Evolutionary conservation across 441 rosid genomes (phyloP), one percentile per base, ranked within the genome.

Genomic region (Jatropha multifida): DNA sequence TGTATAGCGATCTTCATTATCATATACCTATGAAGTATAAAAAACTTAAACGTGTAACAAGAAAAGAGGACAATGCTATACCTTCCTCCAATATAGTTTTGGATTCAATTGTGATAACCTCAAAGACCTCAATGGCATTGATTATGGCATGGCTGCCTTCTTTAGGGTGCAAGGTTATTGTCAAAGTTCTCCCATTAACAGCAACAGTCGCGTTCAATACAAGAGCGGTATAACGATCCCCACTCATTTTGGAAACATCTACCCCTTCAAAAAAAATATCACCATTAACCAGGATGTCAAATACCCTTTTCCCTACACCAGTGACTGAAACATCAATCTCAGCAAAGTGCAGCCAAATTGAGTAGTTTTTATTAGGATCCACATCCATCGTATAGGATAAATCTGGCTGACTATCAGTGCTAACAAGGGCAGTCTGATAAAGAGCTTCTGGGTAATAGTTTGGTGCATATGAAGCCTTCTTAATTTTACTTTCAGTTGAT

Each of bases 281-380:
- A 58, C 96, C 98, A 78, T 96, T 96, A 56, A 96, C 86, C 11
- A 91, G 78, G 65, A 96, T 79, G 81, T 92, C 92, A 88, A 96
- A 96, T 40, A 92, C 93, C 85, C 97, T 85, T 78, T 91, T 64
- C 13, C 95, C 97, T 18, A 72, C 89, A 63, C 74, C 88, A 18
- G 87, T 89, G 61, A 96, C 71, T 2, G 89, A 26, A 80, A 80
- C 59, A 83, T 94, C 99, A 78, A 94, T 96, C 94, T 96, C 99
- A 2, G 98, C 92, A 75, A 96, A 96, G 75, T 96, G 99, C 37
- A 94, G 71, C 99, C 99, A 96, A 52, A 96, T 73, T 0, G 98
- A 96, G 79, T 96, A 96, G 59, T 94, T 94, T 78, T 82, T 88
- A 72, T 92, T 94, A 46, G 98, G 98, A 77, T 94, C 97, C 76